Conservation (phyloP, 805 yeast genomes). For the Metschnikowia kunwiensis region DNA sequence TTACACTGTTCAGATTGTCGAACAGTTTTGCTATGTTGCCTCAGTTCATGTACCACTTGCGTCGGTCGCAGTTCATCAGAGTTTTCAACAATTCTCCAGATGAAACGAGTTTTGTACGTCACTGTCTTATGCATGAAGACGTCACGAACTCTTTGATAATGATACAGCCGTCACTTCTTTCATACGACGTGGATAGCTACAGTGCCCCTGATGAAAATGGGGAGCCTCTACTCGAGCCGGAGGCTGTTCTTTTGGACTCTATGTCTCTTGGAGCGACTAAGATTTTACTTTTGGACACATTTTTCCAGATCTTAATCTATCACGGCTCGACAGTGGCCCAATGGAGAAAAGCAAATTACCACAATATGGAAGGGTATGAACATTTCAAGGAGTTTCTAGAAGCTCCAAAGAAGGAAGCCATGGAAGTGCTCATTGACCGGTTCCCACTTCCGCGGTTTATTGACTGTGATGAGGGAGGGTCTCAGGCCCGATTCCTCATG, state of each 20-base stretch:
- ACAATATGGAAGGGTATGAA: constrained; percentile 56
- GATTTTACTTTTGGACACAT: constrained; percentile 60
- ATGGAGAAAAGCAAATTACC: constrained; percentile 65
- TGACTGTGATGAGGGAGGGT: constrained; percentile 73
- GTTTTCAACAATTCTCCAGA: constrained; percentile 71
- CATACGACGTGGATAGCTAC: constrained; percentile 48
- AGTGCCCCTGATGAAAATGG: constrained; percentile 36
- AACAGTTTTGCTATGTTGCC: constrained; percentile 54
- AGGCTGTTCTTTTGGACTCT: constrained; percentile 63
- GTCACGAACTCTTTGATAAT: constrained; percentile 56
- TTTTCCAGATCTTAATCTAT: constrained; percentile 64
- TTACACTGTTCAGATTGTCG: constrained; percentile 49
- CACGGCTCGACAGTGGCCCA: constrained; percentile 66
- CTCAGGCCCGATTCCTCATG: constrained; percentile 69
- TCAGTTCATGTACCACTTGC: constrained; percentile 63
- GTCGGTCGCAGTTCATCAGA: constrained; percentile 63
- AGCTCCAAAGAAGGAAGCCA: constrained; percentile 63
- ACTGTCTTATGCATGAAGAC: constrained; percentile 60
- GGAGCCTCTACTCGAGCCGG: constrained; percentile 44
- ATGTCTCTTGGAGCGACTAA: constrained; percentile 55
- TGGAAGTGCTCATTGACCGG: constrained; percentile 59
- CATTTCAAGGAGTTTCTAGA: constrained; percentile 59
- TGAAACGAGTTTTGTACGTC: constrained; percentile 65
- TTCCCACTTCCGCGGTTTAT: constrained; percentile 72
- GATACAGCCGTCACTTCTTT: constrained; percentile 67